A percentile compares a stretch with the other conserved stretches of the same genome.
Conservation (phyloP, 2,329 filamentous ascomycete genomes). For the Dactylellina haptotyla region DNA sequence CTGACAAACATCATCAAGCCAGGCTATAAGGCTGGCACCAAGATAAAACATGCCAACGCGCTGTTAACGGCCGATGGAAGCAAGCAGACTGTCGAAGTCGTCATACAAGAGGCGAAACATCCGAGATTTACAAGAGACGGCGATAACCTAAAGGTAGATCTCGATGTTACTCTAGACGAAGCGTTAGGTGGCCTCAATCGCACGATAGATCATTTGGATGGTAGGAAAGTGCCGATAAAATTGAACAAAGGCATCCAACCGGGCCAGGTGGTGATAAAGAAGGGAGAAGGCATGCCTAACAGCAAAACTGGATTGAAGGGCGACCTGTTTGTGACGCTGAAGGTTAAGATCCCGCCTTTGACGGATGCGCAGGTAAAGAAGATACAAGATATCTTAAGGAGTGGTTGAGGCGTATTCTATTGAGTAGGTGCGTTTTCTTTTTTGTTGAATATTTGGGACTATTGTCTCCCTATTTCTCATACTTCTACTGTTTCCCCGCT, state of each 20-base stretch:
- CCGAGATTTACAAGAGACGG: constrained; percentile 92
- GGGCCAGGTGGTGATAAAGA: constrained; percentile 47
- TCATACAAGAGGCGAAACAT: constrained; percentile 99
- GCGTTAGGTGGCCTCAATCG: constrained; percentile 91
- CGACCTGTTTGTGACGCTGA: constrained; percentile 46
- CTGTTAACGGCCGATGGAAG: constrained; percentile 95
- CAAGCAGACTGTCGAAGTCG: constrained; percentile 94
- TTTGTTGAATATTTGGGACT: not conserved
- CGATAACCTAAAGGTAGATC: constrained; percentile 93
- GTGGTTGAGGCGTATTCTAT: not conserved
- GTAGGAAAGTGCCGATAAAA: constrained; percentile 48
- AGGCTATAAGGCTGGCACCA: constrained; percentile 91
- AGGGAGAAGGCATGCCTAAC: constrained; percentile 51
- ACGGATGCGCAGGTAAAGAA: constrained; percentile 39
- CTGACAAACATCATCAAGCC: constrained; percentile 97
- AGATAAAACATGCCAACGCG: constrained; percentile 96
- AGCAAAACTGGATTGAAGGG: constrained; percentile 48
- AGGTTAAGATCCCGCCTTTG: constrained; percentile 49
- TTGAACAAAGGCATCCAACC: constrained; percentile 44
- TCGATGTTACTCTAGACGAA: constrained; percentile 93
- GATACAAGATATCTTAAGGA: constrained; percentile 46
- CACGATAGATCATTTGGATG: constrained; percentile 94
- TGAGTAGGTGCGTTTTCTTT: not conserved
- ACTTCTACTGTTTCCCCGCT: not conserved
- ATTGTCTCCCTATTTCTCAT: not conserved